Evolutionary conservation across 2,329 filamentous ascomycete species (phyloP).

Genomic region (Diaporthe aspalathi): DNA sequence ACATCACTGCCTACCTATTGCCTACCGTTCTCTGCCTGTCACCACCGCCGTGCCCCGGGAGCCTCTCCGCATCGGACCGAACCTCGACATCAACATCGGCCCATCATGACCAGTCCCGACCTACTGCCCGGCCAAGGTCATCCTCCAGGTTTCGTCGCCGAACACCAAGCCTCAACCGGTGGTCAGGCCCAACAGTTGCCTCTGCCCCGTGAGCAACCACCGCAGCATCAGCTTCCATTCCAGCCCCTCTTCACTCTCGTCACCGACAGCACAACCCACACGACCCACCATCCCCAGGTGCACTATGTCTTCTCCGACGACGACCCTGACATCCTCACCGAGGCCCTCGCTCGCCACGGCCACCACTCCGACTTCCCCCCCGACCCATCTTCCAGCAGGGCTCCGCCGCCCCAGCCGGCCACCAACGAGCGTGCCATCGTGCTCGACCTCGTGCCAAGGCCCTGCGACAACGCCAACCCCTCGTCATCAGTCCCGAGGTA

Average conservation of each 20-base stretch:
- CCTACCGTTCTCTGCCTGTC: not conserved
- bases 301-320: conserved; percentile 97
- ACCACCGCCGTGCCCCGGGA: not conserved
- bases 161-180: not conserved
- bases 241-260: conserved; percentile 88
- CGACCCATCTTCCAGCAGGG: not conserved
- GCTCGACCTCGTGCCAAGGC: conserved; percentile 61
- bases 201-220: conserved; percentile 23
- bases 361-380: conserved; percentile 31
- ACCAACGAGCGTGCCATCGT: conserved; percentile 61
- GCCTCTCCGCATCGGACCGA: not conserved
- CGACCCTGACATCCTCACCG: conserved; percentile 80
- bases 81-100: not conserved
- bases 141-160: not conserved
- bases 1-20: not conserved
- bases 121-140: conserved; percentile 15
- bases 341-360: conserved; percentile 66
- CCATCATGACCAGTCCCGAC: conserved; percentile 35
- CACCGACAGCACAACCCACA: conserved; percentile 77
- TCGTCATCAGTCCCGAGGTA: conserved; percentile 49
- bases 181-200: conserved; percentile 17
- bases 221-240: conserved; percentile 61
- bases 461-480: not conserved
- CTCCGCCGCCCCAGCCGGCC: not conserved
- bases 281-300: conserved; percentile 84